Base-by-base conservation (phyloP, 2,329 filamentous ascomycete species). In the Cyphellophora europaea region DNA sequence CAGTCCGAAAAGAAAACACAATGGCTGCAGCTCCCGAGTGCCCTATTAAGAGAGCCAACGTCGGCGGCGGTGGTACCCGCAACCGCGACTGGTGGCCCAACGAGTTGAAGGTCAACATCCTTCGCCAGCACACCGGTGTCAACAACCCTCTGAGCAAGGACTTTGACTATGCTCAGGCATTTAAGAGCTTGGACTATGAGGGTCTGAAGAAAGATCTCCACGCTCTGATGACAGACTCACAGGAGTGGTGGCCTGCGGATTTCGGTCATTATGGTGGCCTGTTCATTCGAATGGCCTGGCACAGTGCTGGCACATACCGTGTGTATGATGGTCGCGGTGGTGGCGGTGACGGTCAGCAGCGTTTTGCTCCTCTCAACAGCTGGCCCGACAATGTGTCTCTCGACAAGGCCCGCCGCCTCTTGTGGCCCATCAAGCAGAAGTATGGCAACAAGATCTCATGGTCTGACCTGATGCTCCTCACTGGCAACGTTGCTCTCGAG, bases 341-440 rank as follows among this genome's bases (percentile, higher is more conserved):
- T 40, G 79, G 75, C 51, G 82, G 80, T 35, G 66, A 75, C 51
- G 82, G 79, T 38, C 82, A 86, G 62, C 82, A 87, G 62, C 76
- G 82, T 27, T 87, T 87, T 50, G 81, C 82, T 35, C 82, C 82
- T 5, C 74, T 87, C 54, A 86, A 86, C 71, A 77, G 76, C 66
- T 87, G 82, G 82, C 82, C 82, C 27, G 82, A 87, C 62, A 87
- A 87, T 48, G 78, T 76, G 52, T 77, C 68, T 49, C 71, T 87
- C 35, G 82, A 87, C 71, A 87, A 87, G 72, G 82, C 81, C 19
- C 81, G 82, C 37, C 80, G 82, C 44, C 72, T 87, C 37, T 65
- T 87, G 27, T 85, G 80, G 78, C 82, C 82, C 37, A 77, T 87
- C 64, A 87, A 87, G 73, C 80, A 84, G 50, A 87, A 87, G 70